A percentile compares a stretch with the other conserved stretches of the same genome.
Evolutionary conservation across 2,329 filamentous ascomycete genomes (phyloP).

Genomic region (Fusarium globosum): DNA sequence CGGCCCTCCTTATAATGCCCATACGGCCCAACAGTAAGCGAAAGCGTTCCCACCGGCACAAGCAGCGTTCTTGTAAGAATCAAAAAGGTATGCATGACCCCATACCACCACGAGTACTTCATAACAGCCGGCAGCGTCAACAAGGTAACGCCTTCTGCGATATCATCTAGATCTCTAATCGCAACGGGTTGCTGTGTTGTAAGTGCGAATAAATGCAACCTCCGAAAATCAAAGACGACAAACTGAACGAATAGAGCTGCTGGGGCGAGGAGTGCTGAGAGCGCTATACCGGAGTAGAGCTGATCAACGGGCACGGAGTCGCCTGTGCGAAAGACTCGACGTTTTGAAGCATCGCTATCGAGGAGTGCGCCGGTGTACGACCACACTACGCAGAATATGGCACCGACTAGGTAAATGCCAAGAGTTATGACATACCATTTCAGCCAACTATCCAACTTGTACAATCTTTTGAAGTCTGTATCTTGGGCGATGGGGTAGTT

Average conservation of each 20-base stretch:
- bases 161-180: conserved; percentile 30
- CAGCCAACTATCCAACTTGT: conserved; percentile 31
- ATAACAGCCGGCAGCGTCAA: conserved; percentile 23
- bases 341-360: conserved; percentile 33
- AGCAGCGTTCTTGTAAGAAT: conserved; percentile 30
- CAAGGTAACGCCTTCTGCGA: conserved; percentile 33
- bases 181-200: conserved; percentile 24
- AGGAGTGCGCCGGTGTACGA: conserved; percentile 33
- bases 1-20: conserved; percentile 3
- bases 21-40: conserved; percentile 33
- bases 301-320: conserved; percentile 22
- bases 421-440: conserved; percentile 31
- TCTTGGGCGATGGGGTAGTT: neutral
- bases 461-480: conserved; percentile 10
- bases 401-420: conserved; percentile 10
- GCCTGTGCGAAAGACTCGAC: conserved; percentile 34
- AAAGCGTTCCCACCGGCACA: conserved; percentile 30
- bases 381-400: conserved; percentile 21
- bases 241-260: conserved; percentile 28
- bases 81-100: conserved; percentile 31
- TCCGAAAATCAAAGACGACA: conserved; percentile 34
- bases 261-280: conserved; percentile 22
- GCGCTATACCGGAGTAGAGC: conserved; percentile 35
- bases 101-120: conserved; percentile 41
- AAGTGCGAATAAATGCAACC: conserved; percentile 33